Evolutionary conservation across 371 early-diverging fungal genomes (phyloP).

Genomic region (Actinomortierella ambigua): DNA sequence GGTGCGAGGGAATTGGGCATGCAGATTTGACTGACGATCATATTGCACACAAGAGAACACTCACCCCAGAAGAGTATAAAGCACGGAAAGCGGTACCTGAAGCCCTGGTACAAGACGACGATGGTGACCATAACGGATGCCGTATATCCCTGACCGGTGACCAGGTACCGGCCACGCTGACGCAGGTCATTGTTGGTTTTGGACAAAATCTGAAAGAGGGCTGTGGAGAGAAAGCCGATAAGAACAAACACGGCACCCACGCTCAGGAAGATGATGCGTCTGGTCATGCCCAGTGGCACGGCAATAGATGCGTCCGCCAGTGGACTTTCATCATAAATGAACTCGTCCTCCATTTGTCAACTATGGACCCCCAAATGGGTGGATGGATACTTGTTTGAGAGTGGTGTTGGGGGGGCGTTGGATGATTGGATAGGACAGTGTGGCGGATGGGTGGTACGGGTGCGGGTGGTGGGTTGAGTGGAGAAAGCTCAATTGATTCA

Average conservation of each 20-base stretch:
- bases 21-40: too few species aligned
- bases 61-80: conserved; percentile 27
- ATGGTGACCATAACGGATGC: conserved; percentile 12
- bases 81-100: conserved; percentile 25
- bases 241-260: conserved; percentile 8
- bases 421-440: too few species aligned
- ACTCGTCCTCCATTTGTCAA: too few species aligned
- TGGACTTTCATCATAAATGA: neutral
- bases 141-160: conserved; percentile 26
- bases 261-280: conserved; percentile 22
- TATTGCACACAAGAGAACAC: too few species aligned
- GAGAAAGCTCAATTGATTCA: too few species aligned
- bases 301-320: conserved; percentile 1
- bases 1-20: too few species aligned
- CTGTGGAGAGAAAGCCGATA: conserved; percentile 19
- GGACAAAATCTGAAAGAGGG: conserved; percentile 31
- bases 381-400: too few species aligned
- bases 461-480: too few species aligned
- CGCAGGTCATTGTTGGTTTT: conserved; percentile 39
- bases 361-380: too few species aligned
- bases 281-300: conserved; percentile 12
- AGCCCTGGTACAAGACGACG: conserved; percentile 17
- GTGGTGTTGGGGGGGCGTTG: too few species aligned
- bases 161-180: conserved; percentile 43
- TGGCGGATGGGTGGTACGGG: too few species aligned